Conservation (phyloP, 2,329 filamentous ascomycete genomes). For the Parafenestella ontariensis region DNA sequence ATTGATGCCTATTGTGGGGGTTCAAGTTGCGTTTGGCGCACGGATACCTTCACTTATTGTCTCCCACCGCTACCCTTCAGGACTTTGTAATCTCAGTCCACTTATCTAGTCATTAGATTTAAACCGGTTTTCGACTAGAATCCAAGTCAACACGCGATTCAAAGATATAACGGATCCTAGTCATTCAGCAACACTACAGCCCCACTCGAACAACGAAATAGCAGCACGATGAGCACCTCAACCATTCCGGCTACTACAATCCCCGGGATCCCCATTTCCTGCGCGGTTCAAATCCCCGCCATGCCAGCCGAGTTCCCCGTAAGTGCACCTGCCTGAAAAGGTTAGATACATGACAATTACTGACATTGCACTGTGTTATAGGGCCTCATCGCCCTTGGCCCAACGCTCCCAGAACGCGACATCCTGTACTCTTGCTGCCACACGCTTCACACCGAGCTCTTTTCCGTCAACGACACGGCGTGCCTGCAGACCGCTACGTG, state of each 20-base stretch:
- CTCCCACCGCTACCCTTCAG: not conserved
- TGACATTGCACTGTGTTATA: not conserved
- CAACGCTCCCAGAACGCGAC: not conserved
- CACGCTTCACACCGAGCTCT: not conserved
- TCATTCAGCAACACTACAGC: not conserved
- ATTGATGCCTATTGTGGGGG: not conserved
- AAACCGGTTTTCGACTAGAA: not conserved
- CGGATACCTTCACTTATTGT: not conserved
- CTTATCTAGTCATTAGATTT: not conserved
- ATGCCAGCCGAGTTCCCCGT: not conserved
- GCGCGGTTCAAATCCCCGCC: not conserved
- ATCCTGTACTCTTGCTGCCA: constrained; percentile 1
- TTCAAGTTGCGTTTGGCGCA: not conserved
- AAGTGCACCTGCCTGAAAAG: not conserved
- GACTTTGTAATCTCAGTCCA: not conserved
- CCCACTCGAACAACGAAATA: not conserved
- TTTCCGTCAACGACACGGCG: not conserved
- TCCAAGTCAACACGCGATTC: not conserved
- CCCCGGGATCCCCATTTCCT: not conserved
- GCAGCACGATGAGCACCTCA: not conserved
- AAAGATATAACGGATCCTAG: not conserved
- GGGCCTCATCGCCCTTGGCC: constrained; percentile 5
- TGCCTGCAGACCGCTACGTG: not conserved
- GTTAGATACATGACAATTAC: not conserved
- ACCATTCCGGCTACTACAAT: not conserved